These are phyloP conservation scores for Catunica adiposa DNA, from an alignment of 2,329 filamentous ascomycete genomes.

Conservation along the genomic window DNA sequence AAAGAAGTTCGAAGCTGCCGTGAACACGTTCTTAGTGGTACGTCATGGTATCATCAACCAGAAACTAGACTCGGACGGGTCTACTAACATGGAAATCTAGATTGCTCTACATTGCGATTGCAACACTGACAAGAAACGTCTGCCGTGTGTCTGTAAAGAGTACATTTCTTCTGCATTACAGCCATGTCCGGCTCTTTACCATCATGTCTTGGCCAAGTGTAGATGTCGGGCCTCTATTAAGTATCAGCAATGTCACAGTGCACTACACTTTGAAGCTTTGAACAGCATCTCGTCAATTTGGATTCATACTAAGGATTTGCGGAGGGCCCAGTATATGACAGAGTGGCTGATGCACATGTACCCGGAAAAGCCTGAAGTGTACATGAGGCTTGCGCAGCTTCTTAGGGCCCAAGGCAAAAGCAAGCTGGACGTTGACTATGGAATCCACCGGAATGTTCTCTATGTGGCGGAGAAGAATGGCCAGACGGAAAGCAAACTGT, in stretches of 20 bases:
- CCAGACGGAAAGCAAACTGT: too few species aligned
- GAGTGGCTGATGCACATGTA: conserved; percentile 29
- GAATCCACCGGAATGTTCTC: conserved; percentile 13
- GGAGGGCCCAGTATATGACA: conserved; percentile 25
- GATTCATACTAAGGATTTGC: conserved; percentile 24
- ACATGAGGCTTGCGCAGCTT: conserved; percentile 27
- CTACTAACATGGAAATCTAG: conserved; percentile 1
- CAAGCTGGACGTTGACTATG: conserved; percentile 19
- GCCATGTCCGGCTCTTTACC: conserved; percentile 20
- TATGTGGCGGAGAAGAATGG: conserved; percentile 4
- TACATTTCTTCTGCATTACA: conserved; percentile 22
- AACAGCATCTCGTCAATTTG: conserved; percentile 25
- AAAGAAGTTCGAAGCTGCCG: too few species aligned
- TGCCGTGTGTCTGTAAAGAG: conserved; percentile 26
- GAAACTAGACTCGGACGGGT: not conserved
- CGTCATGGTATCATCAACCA: not conserved
- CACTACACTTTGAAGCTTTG: conserved; percentile 25
- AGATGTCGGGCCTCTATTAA: conserved; percentile 22
- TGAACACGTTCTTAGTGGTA: too few species aligned
- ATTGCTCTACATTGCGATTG: conserved; percentile 20
- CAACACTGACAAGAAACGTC: conserved; percentile 21
- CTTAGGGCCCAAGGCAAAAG: conserved; percentile 23
- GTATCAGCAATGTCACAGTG: conserved; percentile 26
- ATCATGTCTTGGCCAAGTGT: conserved; percentile 27
- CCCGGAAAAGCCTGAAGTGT: conserved; percentile 26